phyloP scores from a whole-genome alignment of 306 rosid genomes.

The Medicago truncatula region DNA sequence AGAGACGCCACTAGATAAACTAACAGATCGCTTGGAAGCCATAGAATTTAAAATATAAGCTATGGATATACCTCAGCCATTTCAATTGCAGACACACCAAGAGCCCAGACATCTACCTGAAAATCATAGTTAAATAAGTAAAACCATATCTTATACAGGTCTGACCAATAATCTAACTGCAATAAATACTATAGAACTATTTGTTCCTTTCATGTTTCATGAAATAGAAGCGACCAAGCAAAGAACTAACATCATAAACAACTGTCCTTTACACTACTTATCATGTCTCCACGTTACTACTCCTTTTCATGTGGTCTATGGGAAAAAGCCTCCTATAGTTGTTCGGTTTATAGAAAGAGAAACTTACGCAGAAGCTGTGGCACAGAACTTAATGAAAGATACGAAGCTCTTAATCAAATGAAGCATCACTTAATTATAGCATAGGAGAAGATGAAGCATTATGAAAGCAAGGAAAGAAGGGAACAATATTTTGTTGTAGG shows the following conservation, averaged over 20 bases:
- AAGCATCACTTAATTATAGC: background rate
- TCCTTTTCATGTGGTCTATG: background rate
- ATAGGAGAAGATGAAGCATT: background rate
- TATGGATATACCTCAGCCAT: slow-evolving; percentile 90
- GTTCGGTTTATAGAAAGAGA: background rate
- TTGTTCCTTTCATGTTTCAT: background rate
- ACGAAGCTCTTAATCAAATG: background rate
- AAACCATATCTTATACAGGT: slow-evolving; percentile 25
- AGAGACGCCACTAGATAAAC: slow-evolving; percentile 15
- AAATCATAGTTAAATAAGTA: slow-evolving; percentile 40
- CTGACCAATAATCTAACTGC: slow-evolving; percentile 17
- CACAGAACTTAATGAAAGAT: background rate
- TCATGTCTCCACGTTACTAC: background rate
- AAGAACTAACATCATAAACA: background rate
- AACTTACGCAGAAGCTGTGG: background rate
- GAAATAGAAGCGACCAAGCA: background rate
- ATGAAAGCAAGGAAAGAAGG: background rate
- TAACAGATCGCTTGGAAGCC: slow-evolving; percentile 5
- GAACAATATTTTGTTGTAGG: background rate
- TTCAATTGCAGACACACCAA: slow-evolving; percentile 99
- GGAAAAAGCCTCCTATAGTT: background rate
- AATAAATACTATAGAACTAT: slow-evolving; percentile 17
- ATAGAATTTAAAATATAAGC: slow-evolving; percentile 23
- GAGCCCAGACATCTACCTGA: slow-evolving; percentile 99
- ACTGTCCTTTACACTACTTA: background rate